Conservation (phyloP, 139 green algal species). For the Coelastrella sp. region DNA sequence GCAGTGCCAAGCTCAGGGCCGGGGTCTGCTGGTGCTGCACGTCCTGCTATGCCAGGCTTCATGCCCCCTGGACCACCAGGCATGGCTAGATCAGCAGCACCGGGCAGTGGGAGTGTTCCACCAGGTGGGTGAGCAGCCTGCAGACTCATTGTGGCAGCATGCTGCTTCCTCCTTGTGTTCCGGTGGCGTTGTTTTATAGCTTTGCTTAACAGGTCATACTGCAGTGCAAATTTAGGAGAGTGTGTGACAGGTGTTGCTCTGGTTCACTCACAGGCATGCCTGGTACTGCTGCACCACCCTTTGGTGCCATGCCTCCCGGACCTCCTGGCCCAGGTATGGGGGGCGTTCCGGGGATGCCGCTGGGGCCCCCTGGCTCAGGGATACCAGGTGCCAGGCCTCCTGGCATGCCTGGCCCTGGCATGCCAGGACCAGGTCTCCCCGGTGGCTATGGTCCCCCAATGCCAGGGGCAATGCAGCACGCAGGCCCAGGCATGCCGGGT, state of each 20-base stretch:
- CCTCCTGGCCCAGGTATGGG: conserved; percentile 15
- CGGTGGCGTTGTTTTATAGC: no score
- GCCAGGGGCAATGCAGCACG: conserved; percentile 7
- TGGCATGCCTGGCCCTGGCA: conserved; percentile 14
- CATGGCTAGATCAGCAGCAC: neutral
- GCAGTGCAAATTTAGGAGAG: neutral
- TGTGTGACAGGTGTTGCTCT: no score
- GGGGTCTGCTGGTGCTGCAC: conserved; percentile 15
- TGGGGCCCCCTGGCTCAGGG: neutral
- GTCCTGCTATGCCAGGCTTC: conserved; percentile 38
- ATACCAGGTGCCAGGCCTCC: neutral
- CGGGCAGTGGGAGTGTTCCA: neutral
- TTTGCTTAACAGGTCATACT: neutral
- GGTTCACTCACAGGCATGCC: no score
- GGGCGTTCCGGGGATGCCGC: neutral
- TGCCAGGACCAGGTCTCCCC: conserved; percentile 9
- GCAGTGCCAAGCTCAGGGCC: neutral
- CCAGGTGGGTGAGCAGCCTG: no score
- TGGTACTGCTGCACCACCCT: neutral
- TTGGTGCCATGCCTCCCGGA: conserved; percentile 7
- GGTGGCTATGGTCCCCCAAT: conserved; percentile 1
- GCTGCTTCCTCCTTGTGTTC: no score
- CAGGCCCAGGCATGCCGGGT: neutral
- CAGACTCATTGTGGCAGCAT: no score
- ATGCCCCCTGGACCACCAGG: conserved; percentile 46